phyloP scores from a whole-genome alignment of 257 asterid species.

The Ballota nigra region DNA sequence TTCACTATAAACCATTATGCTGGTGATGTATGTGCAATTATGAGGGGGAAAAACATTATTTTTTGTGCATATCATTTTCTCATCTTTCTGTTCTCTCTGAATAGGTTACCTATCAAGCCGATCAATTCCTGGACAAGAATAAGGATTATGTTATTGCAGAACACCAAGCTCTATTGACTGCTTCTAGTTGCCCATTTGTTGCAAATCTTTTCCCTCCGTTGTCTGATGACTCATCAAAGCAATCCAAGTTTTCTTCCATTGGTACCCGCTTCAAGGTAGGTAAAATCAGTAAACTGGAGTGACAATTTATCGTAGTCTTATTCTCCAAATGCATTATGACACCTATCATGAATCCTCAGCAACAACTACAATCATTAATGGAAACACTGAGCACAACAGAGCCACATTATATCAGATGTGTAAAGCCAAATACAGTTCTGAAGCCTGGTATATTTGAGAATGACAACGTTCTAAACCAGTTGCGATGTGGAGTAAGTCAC shows the following conservation, averaged over 20 bases:
- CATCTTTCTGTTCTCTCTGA: constrained; percentile 23
- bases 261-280: constrained; percentile 93
- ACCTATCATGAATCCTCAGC: constrained; percentile 49
- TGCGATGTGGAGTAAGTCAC: constrained; percentile 89
- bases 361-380: constrained; percentile 92
- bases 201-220: constrained; percentile 74
- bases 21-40: constrained; percentile 69
- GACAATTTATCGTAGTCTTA: constrained; percentile 16
- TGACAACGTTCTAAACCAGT: constrained; percentile 75
- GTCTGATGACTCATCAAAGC: constrained; percentile 81
- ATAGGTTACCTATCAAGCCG: constrained; percentile 93
- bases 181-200: constrained; percentile 68
- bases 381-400: constrained; percentile 89
- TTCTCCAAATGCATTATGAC: constrained; percentile 15
- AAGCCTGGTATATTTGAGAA: constrained; percentile 98
- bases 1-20: constrained; percentile 94
- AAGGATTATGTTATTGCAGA: constrained; percentile 95
- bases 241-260: constrained; percentile 91
- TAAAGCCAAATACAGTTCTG: constrained; percentile 83
- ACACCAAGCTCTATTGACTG: constrained; percentile 82
- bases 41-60: constrained; percentile 3
- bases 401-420: constrained; percentile 96
- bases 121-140: constrained; percentile 88
- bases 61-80: constrained; percentile 22
- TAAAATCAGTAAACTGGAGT: constrained; percentile 6